These are phyloP conservation scores for Erodium texanum DNA, from an alignment of 441 rosid genomes.

Conservation along the genomic window DNA sequence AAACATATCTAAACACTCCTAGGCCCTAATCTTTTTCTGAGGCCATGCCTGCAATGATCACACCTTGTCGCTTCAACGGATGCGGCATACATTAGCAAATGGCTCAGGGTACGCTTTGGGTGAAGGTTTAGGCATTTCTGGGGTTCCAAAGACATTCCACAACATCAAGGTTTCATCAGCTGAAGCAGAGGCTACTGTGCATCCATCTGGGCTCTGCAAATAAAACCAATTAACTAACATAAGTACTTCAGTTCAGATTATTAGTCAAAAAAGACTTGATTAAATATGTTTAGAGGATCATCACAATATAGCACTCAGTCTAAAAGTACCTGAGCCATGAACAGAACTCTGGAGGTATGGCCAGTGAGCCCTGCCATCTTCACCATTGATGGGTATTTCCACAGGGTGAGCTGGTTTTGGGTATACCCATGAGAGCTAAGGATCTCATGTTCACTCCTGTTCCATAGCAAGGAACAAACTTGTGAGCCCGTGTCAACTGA, in stretches of 20 bases:
- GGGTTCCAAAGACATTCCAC: conserved; percentile 40
- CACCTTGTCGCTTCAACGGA: conserved; percentile 38
- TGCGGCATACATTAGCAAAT: conserved; percentile 25
- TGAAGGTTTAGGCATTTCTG: conserved; percentile 25
- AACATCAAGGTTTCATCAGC: conserved; percentile 34
- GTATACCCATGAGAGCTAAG: conserved; percentile 44
- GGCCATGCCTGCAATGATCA: too few relatives aligned
- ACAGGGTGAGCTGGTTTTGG: conserved; percentile 42
- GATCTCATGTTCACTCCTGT: conserved; percentile 33
- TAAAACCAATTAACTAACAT: too few relatives aligned
- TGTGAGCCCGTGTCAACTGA: conserved; percentile 50
- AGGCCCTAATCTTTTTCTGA: too few relatives aligned
- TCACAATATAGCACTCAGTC: too few relatives aligned
- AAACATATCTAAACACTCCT: too few relatives aligned
- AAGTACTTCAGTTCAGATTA: too few relatives aligned
- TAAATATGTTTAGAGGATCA: too few relatives aligned
- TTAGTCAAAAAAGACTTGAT: too few relatives aligned
- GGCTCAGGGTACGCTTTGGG: conserved; percentile 26
- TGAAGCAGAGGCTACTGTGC: conserved; percentile 36
- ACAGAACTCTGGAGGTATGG: conserved; percentile 43
- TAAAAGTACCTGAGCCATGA: conserved; percentile 37
- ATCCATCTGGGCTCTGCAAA: conserved; percentile 37
- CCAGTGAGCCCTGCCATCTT: conserved; percentile 41
- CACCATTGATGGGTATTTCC: conserved; percentile 48
- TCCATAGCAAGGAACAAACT: conserved; percentile 39